phyloP scores from a whole-genome alignment of 2,329 filamentous ascomycete genomes.

The Neofusicoccum parvum region DNA sequence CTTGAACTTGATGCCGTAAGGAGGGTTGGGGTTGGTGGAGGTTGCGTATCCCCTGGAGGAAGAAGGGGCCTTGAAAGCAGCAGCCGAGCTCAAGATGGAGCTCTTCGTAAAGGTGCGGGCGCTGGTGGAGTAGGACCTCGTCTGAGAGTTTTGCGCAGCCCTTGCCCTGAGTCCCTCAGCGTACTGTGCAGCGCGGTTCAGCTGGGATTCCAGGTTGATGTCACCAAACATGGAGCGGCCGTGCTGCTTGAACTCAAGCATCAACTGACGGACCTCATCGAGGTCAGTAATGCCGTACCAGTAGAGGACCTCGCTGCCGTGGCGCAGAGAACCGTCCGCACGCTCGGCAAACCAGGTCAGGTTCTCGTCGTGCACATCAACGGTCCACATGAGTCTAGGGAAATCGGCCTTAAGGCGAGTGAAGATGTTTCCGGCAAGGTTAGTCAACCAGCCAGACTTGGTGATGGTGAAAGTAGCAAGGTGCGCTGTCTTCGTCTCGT shows the following conservation, averaged over 20 bases:
- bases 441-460: slow-evolving; percentile 91
- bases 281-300: slow-evolving; percentile 78
- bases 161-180: slow-evolving; percentile 62
- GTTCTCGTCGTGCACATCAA: slow-evolving; percentile 94
- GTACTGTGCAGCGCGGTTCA: slow-evolving; percentile 74
- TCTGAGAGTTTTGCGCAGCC: slow-evolving; percentile 57
- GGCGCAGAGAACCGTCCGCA: slow-evolving; percentile 86
- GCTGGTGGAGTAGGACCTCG: slow-evolving; percentile 68
- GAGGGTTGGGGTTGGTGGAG: slow-evolving; percentile 84
- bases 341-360: slow-evolving; percentile 98
- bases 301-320: slow-evolving; percentile 88
- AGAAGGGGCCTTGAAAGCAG: slow-evolving; percentile 4
- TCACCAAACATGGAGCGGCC: slow-evolving; percentile 87
- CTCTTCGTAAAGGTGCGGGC: slow-evolving; percentile 32
- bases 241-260: slow-evolving; percentile 81
- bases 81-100: not conserved
- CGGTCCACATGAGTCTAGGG: slow-evolving; percentile 91
- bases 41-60: slow-evolving; percentile 58
- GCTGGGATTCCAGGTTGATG: slow-evolving; percentile 82
- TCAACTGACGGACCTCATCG: slow-evolving; percentile 78
- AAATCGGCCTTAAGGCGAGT: slow-evolving; percentile 91
- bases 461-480: slow-evolving; percentile 90
- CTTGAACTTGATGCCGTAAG: slow-evolving; percentile 83
- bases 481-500: slow-evolving; percentile 71
- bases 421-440: slow-evolving; percentile 94